A percentile compares a stretch with the other conserved stretches of the same genome.
These are phyloP conservation scores for Diospyros lotus DNA, from an alignment of 148 eudicot genomes.

Conservation along the genomic window DNA sequence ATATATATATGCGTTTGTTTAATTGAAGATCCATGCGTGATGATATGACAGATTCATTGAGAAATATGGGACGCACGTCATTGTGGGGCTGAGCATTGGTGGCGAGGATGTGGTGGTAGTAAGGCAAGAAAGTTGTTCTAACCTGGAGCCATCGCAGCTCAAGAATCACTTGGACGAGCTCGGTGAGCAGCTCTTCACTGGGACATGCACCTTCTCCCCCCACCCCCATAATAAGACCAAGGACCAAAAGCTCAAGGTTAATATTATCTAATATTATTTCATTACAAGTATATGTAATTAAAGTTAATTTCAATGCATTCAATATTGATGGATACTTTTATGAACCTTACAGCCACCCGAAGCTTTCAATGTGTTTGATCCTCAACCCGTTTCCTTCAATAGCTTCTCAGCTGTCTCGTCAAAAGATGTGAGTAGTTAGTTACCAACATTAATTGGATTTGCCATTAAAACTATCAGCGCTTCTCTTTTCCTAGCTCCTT, in stretches of 20 bases:
- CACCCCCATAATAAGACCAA: conserved; percentile 20
- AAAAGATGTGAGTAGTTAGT: conserved; percentile 52
- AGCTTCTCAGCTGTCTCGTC: conserved; percentile 44
- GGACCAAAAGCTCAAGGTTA: conserved; percentile 51
- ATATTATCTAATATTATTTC: not conserved
- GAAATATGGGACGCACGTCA: conserved; percentile 78
- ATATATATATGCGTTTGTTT: no score
- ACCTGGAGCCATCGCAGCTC: conserved; percentile 53
- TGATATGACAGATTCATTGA: conserved; percentile 62
- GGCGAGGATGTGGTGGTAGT: conserved; percentile 69
- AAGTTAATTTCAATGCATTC: not conserved
- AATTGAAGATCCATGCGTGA: not conserved
- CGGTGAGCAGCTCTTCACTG: conserved; percentile 71
- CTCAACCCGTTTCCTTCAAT: conserved; percentile 30
- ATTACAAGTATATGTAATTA: not conserved
- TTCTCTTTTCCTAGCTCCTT: not conserved
- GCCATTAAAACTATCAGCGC: no score
- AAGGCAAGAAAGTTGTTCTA: conserved; percentile 69
- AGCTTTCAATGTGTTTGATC: conserved; percentile 67
- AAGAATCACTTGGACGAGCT: conserved; percentile 64
- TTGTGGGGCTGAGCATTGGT: conserved; percentile 83
- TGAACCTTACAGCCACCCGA: conserved; percentile 41
- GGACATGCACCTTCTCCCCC: conserved; percentile 52
- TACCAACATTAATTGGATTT: no score
- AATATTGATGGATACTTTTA: not conserved